phyloP scores from a whole-genome alignment of 192 early-diverging fungal species.

The Backusella tuberculispora region DNA sequence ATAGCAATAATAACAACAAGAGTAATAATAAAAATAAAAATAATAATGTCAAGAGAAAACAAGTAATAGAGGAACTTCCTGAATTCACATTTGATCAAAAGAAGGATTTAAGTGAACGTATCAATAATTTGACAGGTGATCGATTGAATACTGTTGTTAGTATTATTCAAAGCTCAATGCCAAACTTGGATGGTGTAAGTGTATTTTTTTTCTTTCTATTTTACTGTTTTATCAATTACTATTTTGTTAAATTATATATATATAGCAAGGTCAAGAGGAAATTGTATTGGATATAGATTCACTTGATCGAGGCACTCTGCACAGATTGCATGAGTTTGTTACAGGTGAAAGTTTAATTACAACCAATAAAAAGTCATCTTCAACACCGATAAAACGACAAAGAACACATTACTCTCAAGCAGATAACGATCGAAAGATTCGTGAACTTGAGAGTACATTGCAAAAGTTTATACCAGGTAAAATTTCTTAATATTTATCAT shows the following conservation, averaged over 20 bases:
- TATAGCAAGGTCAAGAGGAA: slow-evolving; percentile 73
- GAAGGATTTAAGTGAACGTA: slow-evolving; percentile 76
- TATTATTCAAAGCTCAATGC: slow-evolving; percentile 72
- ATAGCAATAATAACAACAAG: not conserved
- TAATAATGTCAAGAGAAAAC: not conserved
- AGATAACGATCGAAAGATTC: slow-evolving; percentile 51
- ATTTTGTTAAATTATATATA: too few relatives aligned
- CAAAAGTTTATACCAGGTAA: slow-evolving; percentile 43
- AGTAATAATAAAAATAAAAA: not conserved
- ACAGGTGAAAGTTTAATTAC: slow-evolving; percentile 45
- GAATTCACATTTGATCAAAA: slow-evolving; percentile 88
- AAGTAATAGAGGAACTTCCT: slow-evolving; percentile 43
- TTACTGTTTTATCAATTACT: not conserved
- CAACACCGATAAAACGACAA: slow-evolving; percentile 49
- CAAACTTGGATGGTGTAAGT: slow-evolving; percentile 63
- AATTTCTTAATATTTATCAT: not conserved
- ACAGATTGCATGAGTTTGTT: slow-evolving; percentile 87
- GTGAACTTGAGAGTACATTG: slow-evolving; percentile 46
- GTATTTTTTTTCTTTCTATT: slow-evolving; percentile 5
- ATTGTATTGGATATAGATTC: slow-evolving; percentile 97
- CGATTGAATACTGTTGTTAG: slow-evolving; percentile 68
- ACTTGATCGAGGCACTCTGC: slow-evolving; percentile 80
- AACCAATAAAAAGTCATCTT: slow-evolving; percentile 39
- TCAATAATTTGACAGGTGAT: slow-evolving; percentile 64
- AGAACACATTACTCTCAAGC: slow-evolving; percentile 48